Conservation (phyloP, 139 green algal genomes). For the Coelastrella sp. region DNA sequence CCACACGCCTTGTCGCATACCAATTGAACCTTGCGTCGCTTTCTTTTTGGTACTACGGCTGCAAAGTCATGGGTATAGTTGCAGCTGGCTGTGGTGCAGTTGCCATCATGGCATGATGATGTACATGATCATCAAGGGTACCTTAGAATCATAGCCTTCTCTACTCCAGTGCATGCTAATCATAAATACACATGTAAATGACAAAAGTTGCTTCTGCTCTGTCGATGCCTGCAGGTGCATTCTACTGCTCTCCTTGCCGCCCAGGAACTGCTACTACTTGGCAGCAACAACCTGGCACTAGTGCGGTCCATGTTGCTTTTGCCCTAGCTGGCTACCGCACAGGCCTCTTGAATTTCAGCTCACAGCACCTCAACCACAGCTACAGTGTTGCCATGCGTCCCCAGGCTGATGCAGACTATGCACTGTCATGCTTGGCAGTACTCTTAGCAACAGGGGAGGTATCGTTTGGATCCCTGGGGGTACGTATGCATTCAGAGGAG, state of each 20-base stretch:
- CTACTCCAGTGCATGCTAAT: no score
- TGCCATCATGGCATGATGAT: no score
- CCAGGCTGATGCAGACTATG: constrained; percentile 1
- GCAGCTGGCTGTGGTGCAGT: no score
- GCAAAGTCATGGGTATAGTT: no score
- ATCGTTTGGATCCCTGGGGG: constrained; percentile 6
- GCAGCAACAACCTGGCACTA: constrained; percentile 10
- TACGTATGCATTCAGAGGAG: not conserved
- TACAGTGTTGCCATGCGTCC: not conserved
- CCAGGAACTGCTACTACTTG: not conserved
- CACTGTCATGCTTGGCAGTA: not conserved
- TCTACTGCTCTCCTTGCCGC: not conserved
- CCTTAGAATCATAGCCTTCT: no score
- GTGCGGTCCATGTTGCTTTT: not conserved
- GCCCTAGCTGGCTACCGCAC: not conserved
- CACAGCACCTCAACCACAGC: not conserved
- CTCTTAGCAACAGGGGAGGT: not conserved
- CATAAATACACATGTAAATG: not conserved
- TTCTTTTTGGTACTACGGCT: not conserved
- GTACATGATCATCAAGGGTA: no score
- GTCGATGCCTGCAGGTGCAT: not conserved
- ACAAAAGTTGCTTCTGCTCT: not conserved
- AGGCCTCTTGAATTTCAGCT: not conserved
- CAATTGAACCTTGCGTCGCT: not conserved
- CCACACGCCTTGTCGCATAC: not conserved